Evolutionary conservation across 73 alveolate genomes (phyloP), one percentile per base, ranked within the genome.

Genomic region (Paramecium bursaria): DNA sequence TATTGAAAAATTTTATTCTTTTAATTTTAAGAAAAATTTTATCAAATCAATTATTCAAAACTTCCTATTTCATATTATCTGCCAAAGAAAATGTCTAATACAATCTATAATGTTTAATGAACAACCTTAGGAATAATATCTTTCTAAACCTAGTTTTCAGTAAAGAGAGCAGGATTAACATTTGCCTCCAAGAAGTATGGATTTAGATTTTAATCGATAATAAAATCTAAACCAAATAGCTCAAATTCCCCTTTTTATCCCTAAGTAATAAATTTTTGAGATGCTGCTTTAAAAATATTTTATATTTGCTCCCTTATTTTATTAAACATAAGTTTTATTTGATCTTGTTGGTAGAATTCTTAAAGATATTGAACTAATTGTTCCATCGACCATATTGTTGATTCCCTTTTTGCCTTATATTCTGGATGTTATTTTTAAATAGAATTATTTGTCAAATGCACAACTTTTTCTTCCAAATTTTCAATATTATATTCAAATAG

Each of bases 401-500:
- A 30, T 75, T 75, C 88, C 50, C 50, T 75, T 30, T 50, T 50
- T 5, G 54, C 88, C 46, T 88, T 86, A 86, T 86, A 90, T 21
- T 67, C 86, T 9, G 92, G 93, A 57, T 92, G 97, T 25, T 73
- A 48, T 88, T 92, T 92, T 75, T 92, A 86, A 21, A 90, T 75
- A 2, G 97, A 80, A 23, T 86, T 75, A 51, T 92, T 92, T 10
- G 97, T 92, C 39, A 90, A 48, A 51, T 92, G 97, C 17, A 87
- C 53, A 48, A 89, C 67, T 74, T 86, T 92, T 19, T 85, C 49
- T 23, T 89, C 92, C 29, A 89, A 79, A 60, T 79, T 75, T 10
- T 86, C 93, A 9, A 74, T 25, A 48, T 82, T 77, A 74, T 86
- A 92, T 9, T 75, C 90, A 14, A 88, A 55, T 3, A 92, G 46